These are phyloP conservation scores for Carex arenaria DNA, from an alignment of 202 grass and related monocot species.

Conservation along the genomic window DNA sequence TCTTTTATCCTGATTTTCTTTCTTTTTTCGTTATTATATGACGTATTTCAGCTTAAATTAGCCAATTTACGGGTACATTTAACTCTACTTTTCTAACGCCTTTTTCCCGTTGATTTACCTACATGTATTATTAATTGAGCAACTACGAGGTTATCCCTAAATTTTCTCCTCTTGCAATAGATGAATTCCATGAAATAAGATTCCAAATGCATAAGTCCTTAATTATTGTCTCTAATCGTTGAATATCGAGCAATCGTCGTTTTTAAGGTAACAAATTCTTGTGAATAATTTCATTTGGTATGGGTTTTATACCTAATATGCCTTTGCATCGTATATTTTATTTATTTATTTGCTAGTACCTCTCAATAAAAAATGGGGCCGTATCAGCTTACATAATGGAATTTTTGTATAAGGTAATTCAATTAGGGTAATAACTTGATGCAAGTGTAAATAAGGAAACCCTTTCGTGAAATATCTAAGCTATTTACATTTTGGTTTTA, in stretches of 20 bases:
- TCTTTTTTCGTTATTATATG: background rate
- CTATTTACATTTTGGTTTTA: constrained; percentile 20
- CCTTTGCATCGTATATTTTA: background rate
- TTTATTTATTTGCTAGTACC: constrained; percentile 10
- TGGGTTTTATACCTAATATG: background rate
- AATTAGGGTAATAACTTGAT: background rate
- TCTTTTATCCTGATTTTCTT: background rate
- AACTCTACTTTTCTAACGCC: background rate
- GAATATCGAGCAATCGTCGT: background rate
- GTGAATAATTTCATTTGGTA: background rate
- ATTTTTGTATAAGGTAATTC: background rate
- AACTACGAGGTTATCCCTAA: background rate
- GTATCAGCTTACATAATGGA: background rate
- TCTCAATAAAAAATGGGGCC: background rate
- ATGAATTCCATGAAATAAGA: background rate
- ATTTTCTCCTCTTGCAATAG: background rate
- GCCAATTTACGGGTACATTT: background rate
- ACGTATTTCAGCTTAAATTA: background rate
- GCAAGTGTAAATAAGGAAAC: background rate
- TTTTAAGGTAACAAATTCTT: background rate
- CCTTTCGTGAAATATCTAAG: background rate
- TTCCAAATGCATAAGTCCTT: background rate
- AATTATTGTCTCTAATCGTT: background rate
- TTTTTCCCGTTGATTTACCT: background rate
- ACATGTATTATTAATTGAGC: background rate